These are phyloP conservation scores for Rhytidhysteron rufulum DNA, from an alignment of 2,329 filamentous ascomycete species.

Conservation along the genomic window DNA sequence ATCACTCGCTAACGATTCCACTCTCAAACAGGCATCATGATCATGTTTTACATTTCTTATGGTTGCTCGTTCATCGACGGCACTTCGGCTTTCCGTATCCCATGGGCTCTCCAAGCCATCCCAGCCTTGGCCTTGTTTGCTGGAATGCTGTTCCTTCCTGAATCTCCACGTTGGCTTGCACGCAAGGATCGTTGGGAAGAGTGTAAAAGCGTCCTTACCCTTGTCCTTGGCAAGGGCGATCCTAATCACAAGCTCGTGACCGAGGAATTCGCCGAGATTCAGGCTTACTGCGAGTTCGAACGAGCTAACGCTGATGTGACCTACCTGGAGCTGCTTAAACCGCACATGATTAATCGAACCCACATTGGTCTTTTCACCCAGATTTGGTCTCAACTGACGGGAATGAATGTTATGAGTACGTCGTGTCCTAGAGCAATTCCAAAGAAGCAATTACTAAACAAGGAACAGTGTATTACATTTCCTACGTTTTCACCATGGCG, in stretches of 20 bases:
- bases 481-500: constrained; percentile 56
- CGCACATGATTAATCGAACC: constrained; percentile 65
- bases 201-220: constrained; percentile 37
- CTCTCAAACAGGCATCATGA: no score
- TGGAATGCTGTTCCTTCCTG: constrained; percentile 44
- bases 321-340: constrained; percentile 67
- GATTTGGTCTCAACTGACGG: constrained; percentile 69
- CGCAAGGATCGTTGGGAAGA: constrained; percentile 38
- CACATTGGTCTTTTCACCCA: constrained; percentile 66
- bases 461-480: constrained; percentile 18
- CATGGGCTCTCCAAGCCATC: constrained; percentile 49
- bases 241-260: constrained; percentile 35
- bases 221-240: constrained; percentile 54
- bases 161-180: constrained; percentile 35
- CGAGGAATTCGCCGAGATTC: constrained; percentile 7
- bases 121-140: constrained; percentile 36
- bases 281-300: constrained; percentile 50
- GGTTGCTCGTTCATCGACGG: constrained; percentile 16
- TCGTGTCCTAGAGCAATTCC: neutral
- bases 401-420: constrained; percentile 63
- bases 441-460: no score
- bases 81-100: constrained; percentile 33
- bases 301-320: constrained; percentile 61
- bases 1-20: neutral
- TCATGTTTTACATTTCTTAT: constrained; percentile 15